These are phyloP conservation scores for Saturnispora ahearnii DNA, from an alignment of 805 yeast species.

Conservation along the genomic window DNA sequence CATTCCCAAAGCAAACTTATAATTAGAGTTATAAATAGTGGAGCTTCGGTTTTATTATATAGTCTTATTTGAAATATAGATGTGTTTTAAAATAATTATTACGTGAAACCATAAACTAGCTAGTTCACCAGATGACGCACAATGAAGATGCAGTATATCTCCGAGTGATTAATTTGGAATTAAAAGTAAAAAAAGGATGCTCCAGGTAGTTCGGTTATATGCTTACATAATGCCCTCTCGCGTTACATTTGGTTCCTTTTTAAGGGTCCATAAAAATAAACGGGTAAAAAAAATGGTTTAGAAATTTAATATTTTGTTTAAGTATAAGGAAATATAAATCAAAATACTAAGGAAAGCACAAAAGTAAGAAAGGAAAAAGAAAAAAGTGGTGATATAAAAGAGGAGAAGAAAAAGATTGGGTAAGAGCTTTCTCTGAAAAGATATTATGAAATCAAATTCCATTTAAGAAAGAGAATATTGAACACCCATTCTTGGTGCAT, in stretches of 20 bases:
- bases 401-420: too few relatives aligned
- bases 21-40: constrained; percentile 11
- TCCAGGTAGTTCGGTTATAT: background rate
- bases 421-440: too few relatives aligned
- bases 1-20: constrained; percentile 60
- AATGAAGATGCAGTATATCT: too few relatives aligned
- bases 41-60: constrained; percentile 46
- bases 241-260: too few relatives aligned
- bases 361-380: too few relatives aligned
- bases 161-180: background rate
- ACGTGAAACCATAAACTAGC: too few relatives aligned
- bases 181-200: background rate
- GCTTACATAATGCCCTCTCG: too few relatives aligned
- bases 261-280: too few relatives aligned
- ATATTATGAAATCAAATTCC: background rate
- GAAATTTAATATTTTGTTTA: too few relatives aligned
- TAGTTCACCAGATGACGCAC: too few relatives aligned
- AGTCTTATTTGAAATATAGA: background rate
- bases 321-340: background rate
- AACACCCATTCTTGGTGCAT: constrained; percentile 48
- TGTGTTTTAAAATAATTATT: background rate
- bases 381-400: too few relatives aligned
- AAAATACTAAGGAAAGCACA: background rate
- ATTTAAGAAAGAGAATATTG: constrained; percentile 17
- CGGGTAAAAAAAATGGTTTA: too few relatives aligned